Base-by-base conservation (phyloP, 2,329 filamentous ascomycete species). In the Venturia pyrina region DNA sequence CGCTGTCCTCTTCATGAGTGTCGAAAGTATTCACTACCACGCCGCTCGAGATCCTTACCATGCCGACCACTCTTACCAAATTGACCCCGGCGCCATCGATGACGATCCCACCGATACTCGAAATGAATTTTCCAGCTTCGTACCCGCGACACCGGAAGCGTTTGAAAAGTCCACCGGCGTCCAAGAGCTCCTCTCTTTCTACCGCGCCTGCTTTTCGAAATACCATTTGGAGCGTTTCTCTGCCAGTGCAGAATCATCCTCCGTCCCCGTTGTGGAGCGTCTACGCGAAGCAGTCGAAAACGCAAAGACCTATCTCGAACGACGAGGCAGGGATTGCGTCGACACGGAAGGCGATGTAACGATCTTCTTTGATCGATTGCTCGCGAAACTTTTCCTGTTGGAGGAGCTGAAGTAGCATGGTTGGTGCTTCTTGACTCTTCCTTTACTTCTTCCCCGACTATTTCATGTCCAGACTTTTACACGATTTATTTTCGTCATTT, bases 21-120 rank as follows among this genome's bases (percentile, higher is more conserved):
- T 77, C 19, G 76, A 78, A 61, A 75, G 72, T 8, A 72, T 76
- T 19, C 75, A 77, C 28, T 77, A 77, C 68, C 75, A 78, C 41
- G 72, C 73, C 0, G 73, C 74, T 0, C 76, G 75, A 61, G 63
- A 72, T 0, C 72, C 74, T 0, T 78, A 76, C 59, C 76, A 78
- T 64, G 65, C 32, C 15, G 32, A 66, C 17, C 43, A 53, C 37
- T 7, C 37, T 40, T 11, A 3, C 37, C 37, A 40, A 7, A 40
- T 3, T 11, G 7, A 3, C 37, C 37, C 6, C 37, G 11, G 6
- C 28, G 13, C 34, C 24, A 19, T 40, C 19, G 19, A 46, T n/a
- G 24, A 44, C 21, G 59, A 63, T n/a, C n/a, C 8, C 17, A 32
- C 7, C 59, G 44, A 53, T 24, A 3, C n/a, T n/a, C 6, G 11